phyloP scores from a whole-genome alignment of 1,139 yeast species.

The Taphrina pruni region DNA sequence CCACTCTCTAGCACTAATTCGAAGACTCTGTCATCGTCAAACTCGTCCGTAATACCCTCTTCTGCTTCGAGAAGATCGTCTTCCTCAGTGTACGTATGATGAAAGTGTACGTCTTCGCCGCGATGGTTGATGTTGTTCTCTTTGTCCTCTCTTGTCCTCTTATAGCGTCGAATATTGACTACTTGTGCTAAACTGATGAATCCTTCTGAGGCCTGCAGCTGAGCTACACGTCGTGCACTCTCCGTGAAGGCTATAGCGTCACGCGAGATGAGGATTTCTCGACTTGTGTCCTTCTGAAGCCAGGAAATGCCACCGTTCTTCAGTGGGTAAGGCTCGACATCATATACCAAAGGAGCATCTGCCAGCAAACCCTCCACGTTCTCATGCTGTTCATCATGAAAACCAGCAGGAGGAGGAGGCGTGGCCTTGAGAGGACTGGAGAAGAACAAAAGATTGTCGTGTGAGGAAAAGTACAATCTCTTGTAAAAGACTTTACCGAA shows the following conservation, averaged over 20 bases:
- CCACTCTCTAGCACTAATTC: slow-evolving; percentile 62
- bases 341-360: slow-evolving; percentile 17
- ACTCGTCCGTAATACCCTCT: slow-evolving; percentile 53
- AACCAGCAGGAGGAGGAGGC: slow-evolving; percentile 49
- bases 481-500: slow-evolving; percentile 60
- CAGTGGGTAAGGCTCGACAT: slow-evolving; percentile 55
- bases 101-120: slow-evolving; percentile 38
- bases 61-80: slow-evolving; percentile 41
- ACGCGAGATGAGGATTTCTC: slow-evolving; percentile 56
- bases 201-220: slow-evolving; percentile 65
- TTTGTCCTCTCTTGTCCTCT: slow-evolving; percentile 42
- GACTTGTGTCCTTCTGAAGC: slow-evolving; percentile 55
- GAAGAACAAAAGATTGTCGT: slow-evolving; percentile 66
- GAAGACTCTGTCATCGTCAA: slow-evolving; percentile 55
- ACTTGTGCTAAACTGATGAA: slow-evolving; percentile 66
- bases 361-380: slow-evolving; percentile 3
- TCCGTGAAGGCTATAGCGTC: slow-evolving; percentile 69
- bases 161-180: slow-evolving; percentile 52
- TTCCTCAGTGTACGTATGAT: slow-evolving; percentile 42
- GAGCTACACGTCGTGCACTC: slow-evolving; percentile 64
- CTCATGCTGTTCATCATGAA: background rate
- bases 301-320: slow-evolving; percentile 60
- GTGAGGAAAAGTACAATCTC: slow-evolving; percentile 67
- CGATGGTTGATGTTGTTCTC: slow-evolving; percentile 51
- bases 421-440: slow-evolving; percentile 62